Percentiles rank a stretch among this genome's conserved stretches.
Conservation (phyloP, 257 asterid genomes). For the Solanum chiquidenum region DNA sequence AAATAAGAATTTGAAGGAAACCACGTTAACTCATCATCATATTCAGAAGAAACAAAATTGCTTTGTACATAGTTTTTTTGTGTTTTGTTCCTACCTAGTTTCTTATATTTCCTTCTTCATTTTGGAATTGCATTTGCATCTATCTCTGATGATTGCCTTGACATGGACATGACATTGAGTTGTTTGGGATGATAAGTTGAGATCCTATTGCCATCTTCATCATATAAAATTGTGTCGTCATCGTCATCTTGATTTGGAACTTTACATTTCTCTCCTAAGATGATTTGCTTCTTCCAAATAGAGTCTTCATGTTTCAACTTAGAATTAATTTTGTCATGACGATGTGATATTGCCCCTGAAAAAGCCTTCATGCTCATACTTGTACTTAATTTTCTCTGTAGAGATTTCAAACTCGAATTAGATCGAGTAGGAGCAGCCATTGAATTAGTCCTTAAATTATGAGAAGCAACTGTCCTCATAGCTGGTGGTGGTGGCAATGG, state of each 20-base stretch:
- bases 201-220: constrained; percentile 55
- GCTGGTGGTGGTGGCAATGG: constrained; percentile 34
- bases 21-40: not conserved
- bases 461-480: constrained; percentile 3
- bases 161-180: not conserved
- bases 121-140: constrained; percentile 8
- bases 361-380: constrained; percentile 44
- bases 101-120: not conserved
- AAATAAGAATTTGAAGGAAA: not conserved
- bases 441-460: not conserved
- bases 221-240: constrained; percentile 36
- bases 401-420: constrained; percentile 6
- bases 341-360: not conserved
- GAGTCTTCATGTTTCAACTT: constrained; percentile 63
- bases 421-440: constrained; percentile 1
- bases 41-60: not conserved
- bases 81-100: not conserved
- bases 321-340: constrained; percentile 9
- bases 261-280: constrained; percentile 75
- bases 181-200: constrained; percentile 43
- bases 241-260: constrained; percentile 40
- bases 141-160: constrained; percentile 5
- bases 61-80: not conserved
- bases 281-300: constrained; percentile 78
- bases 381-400: constrained; percentile 19